Conservation (phyloP, 1,139 yeast genomes). For the Hemisphaericaspora xylanilytica region DNA sequence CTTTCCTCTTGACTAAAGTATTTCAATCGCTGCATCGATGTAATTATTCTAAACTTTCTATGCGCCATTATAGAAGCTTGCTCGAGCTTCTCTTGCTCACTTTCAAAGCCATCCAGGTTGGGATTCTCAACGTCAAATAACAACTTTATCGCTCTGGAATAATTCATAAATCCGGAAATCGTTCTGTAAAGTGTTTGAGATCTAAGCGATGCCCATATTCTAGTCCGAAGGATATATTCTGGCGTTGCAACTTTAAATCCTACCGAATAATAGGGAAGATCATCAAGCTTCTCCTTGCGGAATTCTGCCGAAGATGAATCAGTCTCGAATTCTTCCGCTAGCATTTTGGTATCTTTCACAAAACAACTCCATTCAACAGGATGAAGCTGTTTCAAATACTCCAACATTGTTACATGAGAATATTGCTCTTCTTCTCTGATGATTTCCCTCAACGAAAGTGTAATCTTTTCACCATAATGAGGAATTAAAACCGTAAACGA, state of each 20-base stretch:
- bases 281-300: slow-evolving; percentile 25
- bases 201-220: slow-evolving; percentile 59
- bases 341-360: slow-evolving; percentile 47
- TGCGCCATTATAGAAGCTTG: slow-evolving; percentile 40
- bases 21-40: slow-evolving; percentile 44
- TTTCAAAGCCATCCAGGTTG: slow-evolving; percentile 17
- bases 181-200: slow-evolving; percentile 56
- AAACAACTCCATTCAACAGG: slow-evolving; percentile 53
- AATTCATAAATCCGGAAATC: slow-evolving; percentile 57
- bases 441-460: slow-evolving; percentile 46
- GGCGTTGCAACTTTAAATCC: slow-evolving; percentile 57
- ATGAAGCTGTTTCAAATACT: slow-evolving; percentile 50
- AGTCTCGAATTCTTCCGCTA: slow-evolving; percentile 45
- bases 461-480: slow-evolving; percentile 51
- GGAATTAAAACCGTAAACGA: slow-evolving; percentile 52
- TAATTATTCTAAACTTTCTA: slow-evolving; percentile 47
- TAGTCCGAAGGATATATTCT: slow-evolving; percentile 49
- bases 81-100: slow-evolving; percentile 31
- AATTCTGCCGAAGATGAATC: slow-evolving; percentile 26
- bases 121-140: slow-evolving; percentile 45
- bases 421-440: slow-evolving; percentile 47
- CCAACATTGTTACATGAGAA: slow-evolving; percentile 50
- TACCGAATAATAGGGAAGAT: slow-evolving; percentile 46
- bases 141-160: slow-evolving; percentile 50
- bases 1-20: slow-evolving; percentile 34